Evolutionary conservation across 345 rosid species (phyloP).

Genomic region (Microthlaspi erraticum): DNA sequence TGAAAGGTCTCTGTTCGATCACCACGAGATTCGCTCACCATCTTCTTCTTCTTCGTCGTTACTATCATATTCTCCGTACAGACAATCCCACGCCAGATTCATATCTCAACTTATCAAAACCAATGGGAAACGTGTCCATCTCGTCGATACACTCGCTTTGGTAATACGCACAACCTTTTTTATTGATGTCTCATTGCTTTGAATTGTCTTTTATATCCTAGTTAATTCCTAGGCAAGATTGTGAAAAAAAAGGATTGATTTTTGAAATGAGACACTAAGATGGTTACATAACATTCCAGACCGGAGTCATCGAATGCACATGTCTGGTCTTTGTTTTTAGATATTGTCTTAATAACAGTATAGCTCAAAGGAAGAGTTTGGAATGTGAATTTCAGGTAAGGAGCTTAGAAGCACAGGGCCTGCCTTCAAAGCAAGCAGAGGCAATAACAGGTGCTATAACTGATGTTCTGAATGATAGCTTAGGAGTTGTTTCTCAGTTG

Average conservation of each 20-base stretch:
- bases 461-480: constrained; percentile 71
- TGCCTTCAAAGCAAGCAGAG: constrained; percentile 93
- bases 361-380: background rate
- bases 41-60: constrained; percentile 37
- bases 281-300: constrained; percentile 6
- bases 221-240: background rate
- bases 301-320: background rate
- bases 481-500: constrained; percentile 77
- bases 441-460: constrained; percentile 81
- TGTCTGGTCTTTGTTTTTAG: background rate
- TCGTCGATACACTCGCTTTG: constrained; percentile 87
- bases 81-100: constrained; percentile 44
- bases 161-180: constrained; percentile 43
- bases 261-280: constrained; percentile 7
- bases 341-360: constrained; percentile 11
- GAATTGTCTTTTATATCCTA: background rate
- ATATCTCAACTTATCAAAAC: constrained; percentile 67
- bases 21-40: constrained; percentile 32
- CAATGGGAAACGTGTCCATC: constrained; percentile 71
- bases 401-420: constrained; percentile 77
- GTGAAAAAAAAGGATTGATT: background rate
- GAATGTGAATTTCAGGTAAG: constrained; percentile 61
- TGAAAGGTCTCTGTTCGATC: constrained; percentile 24
- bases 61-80: constrained; percentile 29
- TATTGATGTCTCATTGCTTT: background rate